Base-by-base conservation (phyloP, 2,329 filamentous ascomycete genomes). In the Penicillium crustosum region DNA sequence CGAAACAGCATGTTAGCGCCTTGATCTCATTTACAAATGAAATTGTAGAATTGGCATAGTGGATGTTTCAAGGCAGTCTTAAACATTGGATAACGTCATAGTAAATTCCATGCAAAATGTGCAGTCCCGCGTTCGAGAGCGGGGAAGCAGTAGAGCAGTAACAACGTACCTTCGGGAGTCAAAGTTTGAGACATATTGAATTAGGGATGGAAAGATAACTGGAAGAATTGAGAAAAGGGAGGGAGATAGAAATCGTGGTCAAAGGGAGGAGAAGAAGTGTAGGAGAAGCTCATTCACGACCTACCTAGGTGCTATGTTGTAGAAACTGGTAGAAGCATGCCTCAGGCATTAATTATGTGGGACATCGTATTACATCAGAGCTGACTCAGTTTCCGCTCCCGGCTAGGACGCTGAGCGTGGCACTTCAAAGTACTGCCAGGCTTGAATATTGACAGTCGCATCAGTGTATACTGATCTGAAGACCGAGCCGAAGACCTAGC, bases 131-230 rank as follows among this genome's bases (percentile, higher is more conserved):
- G 57, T 60, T 61, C 47, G 51, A 44, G 42, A 59, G 61, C 63
- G 68, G 69, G 68, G 71, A 69, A 68, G 69, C 67, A 73, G 57
- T 61, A 55, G 59, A 67, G 57, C 61, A 62, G 53, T 58, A 60
- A 64, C 36, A 56, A 71, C 75, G 57, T 74, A 81, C 79, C 79
- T 78, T 81, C 79, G 61, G 79, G 79, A 55, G 76, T 77, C 57
- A 70, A 63, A 41, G 70, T 64, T 33, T 64, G 66, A 56, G 67
- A 55, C 66, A 69, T 70, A 50, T 56, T 71, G 42, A 42, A 53
- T 48, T 52, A 43, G 29, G 25, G 35, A 25, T 48, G 25, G 36
- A 39, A 23, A 52, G 31, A 49, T 31, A 49, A 50, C 61, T 57
- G 57, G 21, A 51, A 51, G 44, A 35, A 55, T 19, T 42, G 39